Percentiles rank a stretch among this genome's conserved stretches.
phyloP scores from a whole-genome alignment of 2,329 filamentous ascomycete genomes.

The Diaporthe velutina region DNA sequence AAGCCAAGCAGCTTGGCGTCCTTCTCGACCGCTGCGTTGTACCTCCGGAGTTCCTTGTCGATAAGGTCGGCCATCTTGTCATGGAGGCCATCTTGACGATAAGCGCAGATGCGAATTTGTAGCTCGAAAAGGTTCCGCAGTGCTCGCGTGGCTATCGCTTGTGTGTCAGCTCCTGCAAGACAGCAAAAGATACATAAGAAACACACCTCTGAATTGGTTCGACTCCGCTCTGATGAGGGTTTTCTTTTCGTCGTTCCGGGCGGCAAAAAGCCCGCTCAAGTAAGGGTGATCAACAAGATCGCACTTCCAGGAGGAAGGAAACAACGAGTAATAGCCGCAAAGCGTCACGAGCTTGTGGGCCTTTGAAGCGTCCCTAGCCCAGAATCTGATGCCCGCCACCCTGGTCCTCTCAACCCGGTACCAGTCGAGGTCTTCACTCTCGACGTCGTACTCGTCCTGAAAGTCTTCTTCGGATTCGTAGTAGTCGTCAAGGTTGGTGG shows the following conservation, averaged over 20 bases:
- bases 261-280: slow-evolving; percentile 49
- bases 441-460: slow-evolving; percentile 34
- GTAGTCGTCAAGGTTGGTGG: slow-evolving; percentile 6
- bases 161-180: not conserved
- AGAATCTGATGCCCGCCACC: slow-evolving; percentile 43
- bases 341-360: slow-evolving; percentile 51
- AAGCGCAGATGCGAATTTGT: slow-evolving; percentile 48
- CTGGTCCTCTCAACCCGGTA: slow-evolving; percentile 33
- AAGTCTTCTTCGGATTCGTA: slow-evolving; percentile 30
- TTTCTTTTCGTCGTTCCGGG: slow-evolving; percentile 41
- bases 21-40: slow-evolving; percentile 49
- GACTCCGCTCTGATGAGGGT: slow-evolving; percentile 46
- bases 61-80: slow-evolving; percentile 46
- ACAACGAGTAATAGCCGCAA: slow-evolving; percentile 51
- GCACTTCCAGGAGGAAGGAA: slow-evolving; percentile 49
- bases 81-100: slow-evolving; percentile 47
- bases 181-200: not conserved
- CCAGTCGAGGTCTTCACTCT: slow-evolving; percentile 15
- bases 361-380: slow-evolving; percentile 49
- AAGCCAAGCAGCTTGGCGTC: slow-evolving; percentile 47
- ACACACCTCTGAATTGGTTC: slow-evolving; percentile 47
- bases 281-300: slow-evolving; percentile 51
- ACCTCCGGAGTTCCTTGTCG: slow-evolving; percentile 47
- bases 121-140: slow-evolving; percentile 51
- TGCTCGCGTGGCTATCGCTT: slow-evolving; percentile 48